These are phyloP conservation scores for Sporisorium iseilematis-ciliati DNA, from an alignment of 1,284 basidiomycete species.

Conservation along the genomic window DNA sequence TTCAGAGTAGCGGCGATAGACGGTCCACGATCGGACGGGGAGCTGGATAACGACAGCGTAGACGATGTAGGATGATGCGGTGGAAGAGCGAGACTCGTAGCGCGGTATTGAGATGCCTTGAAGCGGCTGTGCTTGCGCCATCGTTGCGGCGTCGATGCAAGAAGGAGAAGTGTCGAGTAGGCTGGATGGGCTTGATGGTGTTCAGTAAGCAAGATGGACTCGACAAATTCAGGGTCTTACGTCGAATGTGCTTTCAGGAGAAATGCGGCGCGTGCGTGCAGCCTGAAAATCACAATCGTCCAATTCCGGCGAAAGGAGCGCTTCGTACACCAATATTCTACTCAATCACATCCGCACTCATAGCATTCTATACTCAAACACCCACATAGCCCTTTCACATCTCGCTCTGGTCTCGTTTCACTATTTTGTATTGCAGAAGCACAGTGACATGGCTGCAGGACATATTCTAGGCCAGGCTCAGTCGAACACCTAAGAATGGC, in stretches of 20 bases:
- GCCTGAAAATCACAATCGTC: background rate
- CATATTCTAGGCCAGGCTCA: too few species aligned
- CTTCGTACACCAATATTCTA: too few species aligned
- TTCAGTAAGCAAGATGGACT: background rate
- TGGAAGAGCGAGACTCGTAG: conserved; percentile 64
- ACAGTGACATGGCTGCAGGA: background rate
- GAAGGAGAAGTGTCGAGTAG: background rate
- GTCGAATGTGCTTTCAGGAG: background rate
- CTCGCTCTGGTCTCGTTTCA: conserved; percentile 4
- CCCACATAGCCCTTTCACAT: background rate
- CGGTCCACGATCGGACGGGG: conserved; percentile 87
- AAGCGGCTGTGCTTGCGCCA: conserved; percentile 58
- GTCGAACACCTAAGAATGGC: conserved; percentile 53
- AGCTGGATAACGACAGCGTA: conserved; percentile 79
- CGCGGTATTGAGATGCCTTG: conserved; percentile 67
- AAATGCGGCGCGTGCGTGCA: conserved; percentile 12
- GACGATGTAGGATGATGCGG: conserved; percentile 76
- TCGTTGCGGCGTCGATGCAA: conserved; percentile 2
- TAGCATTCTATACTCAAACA: background rate
- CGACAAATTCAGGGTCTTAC: background rate
- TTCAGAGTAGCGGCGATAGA: conserved; percentile 92
- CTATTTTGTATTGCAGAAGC: conserved; percentile 17
- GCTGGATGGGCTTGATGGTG: background rate
- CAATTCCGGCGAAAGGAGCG: conserved; percentile 10
- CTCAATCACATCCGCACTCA: background rate